A percentile compares a stretch with the other conserved stretches of the same genome.
These are phyloP conservation scores for Aureobasidium sp. DNA, from an alignment of 2,329 filamentous ascomycete genomes.

Conservation along the genomic window DNA sequence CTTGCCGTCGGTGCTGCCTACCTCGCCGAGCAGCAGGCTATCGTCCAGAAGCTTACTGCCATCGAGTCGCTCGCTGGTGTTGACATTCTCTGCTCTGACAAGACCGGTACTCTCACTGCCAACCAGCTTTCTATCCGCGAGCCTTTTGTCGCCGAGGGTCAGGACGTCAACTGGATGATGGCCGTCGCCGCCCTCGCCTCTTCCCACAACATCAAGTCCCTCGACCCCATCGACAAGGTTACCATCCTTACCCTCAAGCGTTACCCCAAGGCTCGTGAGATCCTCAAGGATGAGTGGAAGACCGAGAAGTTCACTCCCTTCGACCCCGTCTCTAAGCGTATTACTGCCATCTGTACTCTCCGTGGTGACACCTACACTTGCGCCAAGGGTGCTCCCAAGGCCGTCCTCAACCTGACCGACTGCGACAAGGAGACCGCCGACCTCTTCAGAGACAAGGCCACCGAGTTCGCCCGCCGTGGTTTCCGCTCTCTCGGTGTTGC, in stretches of 20 bases:
- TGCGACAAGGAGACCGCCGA: conserved; percentile 59
- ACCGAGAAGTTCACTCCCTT: conserved; percentile 73
- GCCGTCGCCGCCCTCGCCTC: conserved; percentile 69
- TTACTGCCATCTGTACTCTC: conserved; percentile 62
- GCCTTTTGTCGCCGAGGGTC: conserved; percentile 67
- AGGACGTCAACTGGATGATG: conserved; percentile 82
- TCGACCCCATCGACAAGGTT: conserved; percentile 74
- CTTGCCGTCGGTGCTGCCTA: conserved; percentile 71
- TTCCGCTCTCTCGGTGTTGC: conserved; percentile 76
- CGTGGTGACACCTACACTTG: conserved; percentile 65
- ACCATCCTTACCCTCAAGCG: conserved; percentile 69
- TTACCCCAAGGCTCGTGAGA: conserved; percentile 71
- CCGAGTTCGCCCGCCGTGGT: conserved; percentile 70
- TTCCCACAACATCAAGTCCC: conserved; percentile 71
- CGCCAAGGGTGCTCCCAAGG: conserved; percentile 72
- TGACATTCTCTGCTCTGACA: conserved; percentile 73
- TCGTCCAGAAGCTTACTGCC: conserved; percentile 72
- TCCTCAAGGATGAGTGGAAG: conserved; percentile 66
- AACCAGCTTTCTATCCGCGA: conserved; percentile 72
- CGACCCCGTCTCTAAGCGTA: conserved; percentile 74
- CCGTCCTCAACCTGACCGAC: conserved; percentile 62
- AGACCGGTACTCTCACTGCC: conserved; percentile 70
- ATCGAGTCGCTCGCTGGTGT: conserved; percentile 72
- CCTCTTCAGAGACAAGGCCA: conserved; percentile 65
- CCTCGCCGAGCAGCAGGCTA: conserved; percentile 69